A percentile compares a stretch with the other conserved stretches of the same genome.
phyloP scores from a whole-genome alignment of 306 rosid species.

The Vigna nakashimae region DNA sequence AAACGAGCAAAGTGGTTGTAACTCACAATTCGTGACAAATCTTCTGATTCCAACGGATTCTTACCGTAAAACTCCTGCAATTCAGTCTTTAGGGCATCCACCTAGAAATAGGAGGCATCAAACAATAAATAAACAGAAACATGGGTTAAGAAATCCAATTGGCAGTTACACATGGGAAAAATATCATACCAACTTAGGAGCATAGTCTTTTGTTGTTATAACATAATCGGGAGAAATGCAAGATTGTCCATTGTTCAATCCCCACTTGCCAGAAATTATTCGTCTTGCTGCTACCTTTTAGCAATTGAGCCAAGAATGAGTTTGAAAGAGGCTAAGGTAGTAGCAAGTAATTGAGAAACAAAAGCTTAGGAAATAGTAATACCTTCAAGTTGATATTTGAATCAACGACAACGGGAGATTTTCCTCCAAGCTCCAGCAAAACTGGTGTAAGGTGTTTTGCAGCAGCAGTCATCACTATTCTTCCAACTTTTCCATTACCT shows the following conservation, averaged over 20 bases:
- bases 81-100: conserved; percentile 74
- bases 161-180: conserved; percentile 12
- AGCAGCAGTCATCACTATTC: conserved; percentile 93
- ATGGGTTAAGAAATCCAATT: conserved; percentile 2
- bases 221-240: conserved; percentile 85
- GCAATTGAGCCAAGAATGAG: conserved; percentile 21
- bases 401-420: conserved; percentile 89
- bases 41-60: conserved; percentile 80
- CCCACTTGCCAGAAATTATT: conserved; percentile 94
- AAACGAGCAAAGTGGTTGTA: conserved; percentile 82
- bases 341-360: conserved; percentile 5
- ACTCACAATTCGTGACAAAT: conserved; percentile 85
- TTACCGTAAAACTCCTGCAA: conserved; percentile 75
- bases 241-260: conserved; percentile 89
- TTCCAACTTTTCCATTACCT: conserved; percentile 86
- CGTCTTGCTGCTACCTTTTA: conserved; percentile 70
- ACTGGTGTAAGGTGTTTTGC: conserved; percentile 98
- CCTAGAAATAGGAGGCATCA: conserved; percentile 56
- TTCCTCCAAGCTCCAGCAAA: conserved; percentile 96
- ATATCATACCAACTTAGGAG: conserved; percentile 79
- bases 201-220: conserved; percentile 79
- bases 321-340: conserved; percentile 10
- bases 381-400: conserved; percentile 69
- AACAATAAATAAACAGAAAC: conserved; percentile 24
- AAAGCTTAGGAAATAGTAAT: neutral